Percentiles rank a stretch among this genome's conserved stretches.
Evolutionary conservation across 352 stramenopile species (phyloP).

Genomic region (Globisporangium middletonii): DNA sequence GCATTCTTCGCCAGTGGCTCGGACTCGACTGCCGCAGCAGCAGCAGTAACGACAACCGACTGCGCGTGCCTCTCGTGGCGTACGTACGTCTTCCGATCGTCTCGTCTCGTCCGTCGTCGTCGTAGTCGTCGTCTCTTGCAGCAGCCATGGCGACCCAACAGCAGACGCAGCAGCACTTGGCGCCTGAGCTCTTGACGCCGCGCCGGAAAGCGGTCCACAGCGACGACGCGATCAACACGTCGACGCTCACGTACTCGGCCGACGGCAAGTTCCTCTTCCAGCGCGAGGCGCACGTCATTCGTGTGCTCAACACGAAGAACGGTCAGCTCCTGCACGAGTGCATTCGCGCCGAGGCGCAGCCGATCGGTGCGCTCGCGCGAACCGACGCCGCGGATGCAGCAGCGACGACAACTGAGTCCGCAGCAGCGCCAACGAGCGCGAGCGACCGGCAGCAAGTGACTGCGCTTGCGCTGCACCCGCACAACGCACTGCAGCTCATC

Average conservation of each 20-base stretch:
- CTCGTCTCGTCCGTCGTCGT: neutral
- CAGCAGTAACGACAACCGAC: too few species aligned
- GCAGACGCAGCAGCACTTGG: slow-evolving; percentile 1
- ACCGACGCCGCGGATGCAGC: neutral
- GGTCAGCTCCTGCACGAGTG: slow-evolving; percentile 74
- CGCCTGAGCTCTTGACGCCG: slow-evolving; percentile 29
- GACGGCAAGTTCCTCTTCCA: slow-evolving; percentile 79
- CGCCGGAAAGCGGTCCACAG: slow-evolving; percentile 8
- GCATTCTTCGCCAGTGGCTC: too few species aligned
- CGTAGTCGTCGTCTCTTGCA: neutral
- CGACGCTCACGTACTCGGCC: slow-evolving; percentile 49
- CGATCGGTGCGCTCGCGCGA: slow-evolving; percentile 14
- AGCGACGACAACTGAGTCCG: neutral
- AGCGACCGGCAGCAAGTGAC: slow-evolving; percentile 26
- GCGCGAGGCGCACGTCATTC: slow-evolving; percentile 64
- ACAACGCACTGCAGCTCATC: slow-evolving; percentile 63
- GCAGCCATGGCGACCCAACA: neutral
- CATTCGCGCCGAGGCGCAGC: slow-evolving; percentile 22
- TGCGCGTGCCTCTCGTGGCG: too few species aligned
- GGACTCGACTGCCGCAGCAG: too few species aligned
- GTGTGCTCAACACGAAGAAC: slow-evolving; percentile 64
- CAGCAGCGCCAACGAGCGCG: neutral
- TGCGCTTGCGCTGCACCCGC: slow-evolving; percentile 58
- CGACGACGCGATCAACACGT: neutral
- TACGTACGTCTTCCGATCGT: too few species aligned